Conservation (phyloP, 805 yeast species). For the Yamadazyma laniorum region DNA sequence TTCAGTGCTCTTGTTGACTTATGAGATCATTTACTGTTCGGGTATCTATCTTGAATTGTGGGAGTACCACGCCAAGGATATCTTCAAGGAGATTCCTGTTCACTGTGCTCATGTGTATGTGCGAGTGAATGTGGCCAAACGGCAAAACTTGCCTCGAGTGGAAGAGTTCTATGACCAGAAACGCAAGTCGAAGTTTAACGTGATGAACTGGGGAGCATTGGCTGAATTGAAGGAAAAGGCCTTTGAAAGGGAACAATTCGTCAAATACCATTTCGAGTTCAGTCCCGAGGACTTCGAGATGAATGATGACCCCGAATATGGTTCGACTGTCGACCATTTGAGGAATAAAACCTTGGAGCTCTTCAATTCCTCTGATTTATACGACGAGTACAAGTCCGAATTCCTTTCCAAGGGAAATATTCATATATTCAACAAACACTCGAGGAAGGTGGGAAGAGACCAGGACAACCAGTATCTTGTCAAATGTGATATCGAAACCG, state of each 20-base stretch:
- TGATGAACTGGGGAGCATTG: conserved; percentile 22
- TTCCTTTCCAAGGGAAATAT: conserved; percentile 20
- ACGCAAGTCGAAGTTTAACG: conserved; percentile 23
- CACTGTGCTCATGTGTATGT: conserved; percentile 76
- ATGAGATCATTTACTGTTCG: conserved; percentile 41
- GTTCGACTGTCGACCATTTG: conserved; percentile 64
- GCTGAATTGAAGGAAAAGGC: conserved; percentile 16
- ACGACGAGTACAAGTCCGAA: conserved; percentile 16
- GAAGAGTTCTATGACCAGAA: conserved; percentile 29
- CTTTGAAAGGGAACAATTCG: conserved; percentile 21
- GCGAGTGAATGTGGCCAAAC: conserved; percentile 41
- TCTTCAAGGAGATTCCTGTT: conserved; percentile 68
- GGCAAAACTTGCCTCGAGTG: conserved; percentile 17
- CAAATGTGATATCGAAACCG: conserved; percentile 41
- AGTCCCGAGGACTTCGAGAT: conserved; percentile 74
- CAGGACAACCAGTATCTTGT: conserved; percentile 32
- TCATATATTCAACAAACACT: conserved; percentile 28
- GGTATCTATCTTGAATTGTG: conserved; percentile 44
- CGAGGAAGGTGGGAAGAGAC: conserved; percentile 21
- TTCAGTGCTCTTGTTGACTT: conserved; percentile 28
- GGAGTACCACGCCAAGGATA: conserved; percentile 56
- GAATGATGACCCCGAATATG: conserved; percentile 60
- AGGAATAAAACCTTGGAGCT: conserved; percentile 55
- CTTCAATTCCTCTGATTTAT: conserved; percentile 43
- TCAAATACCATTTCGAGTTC: conserved; percentile 71